phyloP scores from a whole-genome alignment of 2,329 filamentous ascomycete genomes.

The Acarospora socialis region DNA sequence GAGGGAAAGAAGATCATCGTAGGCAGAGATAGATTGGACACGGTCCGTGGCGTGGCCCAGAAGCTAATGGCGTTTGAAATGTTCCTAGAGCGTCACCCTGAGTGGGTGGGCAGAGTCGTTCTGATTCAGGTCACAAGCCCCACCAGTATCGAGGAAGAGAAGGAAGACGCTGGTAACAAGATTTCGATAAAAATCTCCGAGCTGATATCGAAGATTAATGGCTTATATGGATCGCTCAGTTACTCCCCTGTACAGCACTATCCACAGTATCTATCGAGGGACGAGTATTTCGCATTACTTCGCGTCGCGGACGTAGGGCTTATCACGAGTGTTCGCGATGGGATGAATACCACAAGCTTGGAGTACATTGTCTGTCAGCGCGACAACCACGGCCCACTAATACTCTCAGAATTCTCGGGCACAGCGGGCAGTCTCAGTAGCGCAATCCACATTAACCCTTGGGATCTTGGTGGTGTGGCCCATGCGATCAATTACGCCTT shows the following conservation, averaged over 20 bases:
- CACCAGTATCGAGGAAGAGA: conserved; percentile 63
- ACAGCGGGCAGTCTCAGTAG: conserved; percentile 73
- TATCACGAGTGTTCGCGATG: conserved; percentile 89
- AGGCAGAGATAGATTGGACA: conserved; percentile 84
- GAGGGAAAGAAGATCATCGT: conserved; percentile 90
- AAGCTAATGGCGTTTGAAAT: conserved; percentile 89
- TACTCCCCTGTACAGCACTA: conserved; percentile 91
- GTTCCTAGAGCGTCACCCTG: conserved; percentile 78
- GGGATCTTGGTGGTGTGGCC: conserved; percentile 76
- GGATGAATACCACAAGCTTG: conserved; percentile 94
- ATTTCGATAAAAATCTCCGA: conserved; percentile 82
- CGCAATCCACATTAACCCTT: conserved; percentile 93
- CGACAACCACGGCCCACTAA: conserved; percentile 71
- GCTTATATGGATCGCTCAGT: conserved; percentile 70
- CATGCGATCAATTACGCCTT: conserved; percentile 70
- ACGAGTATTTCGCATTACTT: conserved; percentile 91
- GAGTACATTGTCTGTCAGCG: conserved; percentile 92
- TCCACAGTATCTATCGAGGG: conserved; percentile 75
- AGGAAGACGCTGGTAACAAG: conserved; percentile 62
- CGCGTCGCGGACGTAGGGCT: conserved; percentile 80
- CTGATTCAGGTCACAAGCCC: conserved; percentile 91
- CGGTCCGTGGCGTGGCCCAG: conserved; percentile 83
- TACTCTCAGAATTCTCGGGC: conserved; percentile 91
- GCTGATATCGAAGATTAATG: conserved; percentile 82
- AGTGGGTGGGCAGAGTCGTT: conserved; percentile 85